Evolutionary conservation across 768 basidiomycete species (phyloP).

Genomic region (Kwoniella botswanensis): DNA sequence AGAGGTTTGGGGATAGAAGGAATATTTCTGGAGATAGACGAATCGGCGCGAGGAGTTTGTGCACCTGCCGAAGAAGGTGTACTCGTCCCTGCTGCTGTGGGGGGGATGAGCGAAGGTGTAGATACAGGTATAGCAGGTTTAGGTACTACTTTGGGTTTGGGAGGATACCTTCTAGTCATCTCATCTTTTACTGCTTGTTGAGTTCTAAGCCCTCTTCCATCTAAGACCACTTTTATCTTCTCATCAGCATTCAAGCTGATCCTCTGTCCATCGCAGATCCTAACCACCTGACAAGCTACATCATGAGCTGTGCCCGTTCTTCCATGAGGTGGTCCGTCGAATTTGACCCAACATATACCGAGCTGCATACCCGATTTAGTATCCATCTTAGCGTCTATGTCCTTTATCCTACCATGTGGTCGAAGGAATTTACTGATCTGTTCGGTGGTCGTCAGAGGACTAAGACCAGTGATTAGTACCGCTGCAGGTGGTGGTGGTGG

Average conservation of each 20-base stretch:
- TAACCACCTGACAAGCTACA: constrained; percentile 72
- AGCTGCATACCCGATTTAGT: constrained; percentile 77
- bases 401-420: constrained; percentile 66
- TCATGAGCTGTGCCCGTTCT: constrained; percentile 61
- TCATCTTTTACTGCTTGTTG: constrained; percentile 70
- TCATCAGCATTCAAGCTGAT: constrained; percentile 63
- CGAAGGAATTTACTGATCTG: constrained; percentile 72
- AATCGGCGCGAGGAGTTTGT: constrained; percentile 25
- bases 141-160: constrained; percentile 34
- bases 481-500: constrained; percentile 67
- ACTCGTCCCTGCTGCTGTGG: constrained; percentile 6
- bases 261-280: constrained; percentile 70
- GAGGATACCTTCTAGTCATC: constrained; percentile 62
- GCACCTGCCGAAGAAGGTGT: constrained; percentile 30
- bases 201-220: constrained; percentile 72
- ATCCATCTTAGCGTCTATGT: constrained; percentile 80
- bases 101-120: constrained; percentile 15
- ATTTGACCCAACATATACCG: constrained; percentile 80
- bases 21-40: constrained; percentile 1
- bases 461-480: constrained; percentile 74
- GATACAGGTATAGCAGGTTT: constrained; percentile 12
- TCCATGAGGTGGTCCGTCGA: constrained; percentile 40
- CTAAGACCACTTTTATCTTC: constrained; percentile 74
- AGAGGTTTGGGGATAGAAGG: constrained; percentile 17
- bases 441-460: constrained; percentile 71